phyloP scores from a whole-genome alignment of 2,329 filamentous ascomycete species.

The Tolypocladium sp. region DNA sequence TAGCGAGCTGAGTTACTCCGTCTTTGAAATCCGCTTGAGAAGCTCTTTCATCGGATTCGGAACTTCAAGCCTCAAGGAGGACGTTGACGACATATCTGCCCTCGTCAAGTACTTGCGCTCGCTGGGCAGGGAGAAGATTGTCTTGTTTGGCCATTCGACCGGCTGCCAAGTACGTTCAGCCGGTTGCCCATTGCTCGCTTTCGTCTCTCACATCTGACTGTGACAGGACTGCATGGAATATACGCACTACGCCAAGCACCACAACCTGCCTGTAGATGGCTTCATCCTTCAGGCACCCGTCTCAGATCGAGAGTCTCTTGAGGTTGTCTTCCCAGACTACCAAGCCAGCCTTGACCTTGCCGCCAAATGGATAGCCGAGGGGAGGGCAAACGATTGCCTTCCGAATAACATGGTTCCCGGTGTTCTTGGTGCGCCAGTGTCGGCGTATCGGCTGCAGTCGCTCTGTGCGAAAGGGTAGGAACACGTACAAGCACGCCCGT shows the following conservation, averaged over 20 bases:
- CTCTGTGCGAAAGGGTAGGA: slow-evolving; percentile 40
- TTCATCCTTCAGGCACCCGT: slow-evolving; percentile 74
- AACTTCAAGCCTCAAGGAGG: slow-evolving; percentile 37
- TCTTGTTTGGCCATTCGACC: slow-evolving; percentile 50
- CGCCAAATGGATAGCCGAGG: slow-evolving; percentile 43
- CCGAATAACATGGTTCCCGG: slow-evolving; percentile 32
- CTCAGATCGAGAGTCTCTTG: slow-evolving; percentile 62
- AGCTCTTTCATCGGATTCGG: slow-evolving; percentile 47
- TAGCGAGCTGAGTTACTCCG: slow-evolving; percentile 34
- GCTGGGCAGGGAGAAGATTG: slow-evolving; percentile 39
- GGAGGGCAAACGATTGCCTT: slow-evolving; percentile 46
- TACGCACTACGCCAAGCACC: slow-evolving; percentile 29
- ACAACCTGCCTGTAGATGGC: slow-evolving; percentile 54
- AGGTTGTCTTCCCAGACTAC: slow-evolving; percentile 34
- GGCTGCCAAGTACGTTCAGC: slow-evolving; percentile 39
- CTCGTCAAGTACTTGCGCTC: slow-evolving; percentile 44
- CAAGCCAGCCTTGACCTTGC: slow-evolving; percentile 39
- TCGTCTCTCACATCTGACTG: background rate
- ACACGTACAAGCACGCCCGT: background rate
- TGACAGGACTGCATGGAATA: slow-evolving; percentile 49
- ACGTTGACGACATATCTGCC: slow-evolving; percentile 43
- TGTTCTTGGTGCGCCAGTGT: slow-evolving; percentile 34
- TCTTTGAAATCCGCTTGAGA: slow-evolving; percentile 47
- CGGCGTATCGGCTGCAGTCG: slow-evolving; percentile 44
- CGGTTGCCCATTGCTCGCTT: background rate